Percentiles rank a stretch among this genome's conserved stretches.
Conservation (phyloP, 2,329 filamentous ascomycete genomes). For the Akanthomyces muscarius region DNA sequence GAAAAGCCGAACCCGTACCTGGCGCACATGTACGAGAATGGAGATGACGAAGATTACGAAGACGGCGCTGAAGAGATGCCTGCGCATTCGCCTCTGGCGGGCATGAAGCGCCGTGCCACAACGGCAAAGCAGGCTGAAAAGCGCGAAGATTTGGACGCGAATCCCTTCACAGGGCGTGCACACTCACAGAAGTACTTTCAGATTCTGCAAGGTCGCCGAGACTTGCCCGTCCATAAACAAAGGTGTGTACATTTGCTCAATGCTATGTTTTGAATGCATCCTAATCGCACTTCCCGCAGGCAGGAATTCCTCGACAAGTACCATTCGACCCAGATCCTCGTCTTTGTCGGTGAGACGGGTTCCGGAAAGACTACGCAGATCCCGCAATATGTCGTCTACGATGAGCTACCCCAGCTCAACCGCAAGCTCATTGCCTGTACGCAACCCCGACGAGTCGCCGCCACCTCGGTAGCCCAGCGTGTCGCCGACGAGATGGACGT, state of each 20-base stretch:
- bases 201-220: conserved; percentile 78
- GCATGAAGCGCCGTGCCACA: conserved; percentile 73
- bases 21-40: conserved; percentile 73
- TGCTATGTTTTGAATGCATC: not conserved
- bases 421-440: conserved; percentile 95
- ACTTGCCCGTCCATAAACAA: conserved; percentile 88
- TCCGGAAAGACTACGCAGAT: conserved; percentile 99
- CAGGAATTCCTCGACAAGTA: conserved; percentile 92
- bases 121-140: conserved; percentile 69
- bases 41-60: conserved; percentile 33
- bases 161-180: conserved; percentile 76
- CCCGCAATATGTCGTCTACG: conserved; percentile 95
- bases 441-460: conserved; percentile 93
- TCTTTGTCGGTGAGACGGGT: conserved; percentile 98
- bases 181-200: conserved; percentile 84
- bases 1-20: conserved; percentile 75
- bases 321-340: conserved; percentile 90
- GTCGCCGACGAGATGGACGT: conserved; percentile 97
- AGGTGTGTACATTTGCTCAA: conserved; percentile 47
- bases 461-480: conserved; percentile 98
- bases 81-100: conserved; percentile 51
- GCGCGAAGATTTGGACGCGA: conserved; percentile 76
- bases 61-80: conserved; percentile 31
- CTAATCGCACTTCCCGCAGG: conserved; percentile 37
- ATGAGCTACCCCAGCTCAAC: conserved; percentile 83